A percentile compares a stretch with the other conserved stretches of the same genome.
Conservation (phyloP, 2,329 filamentous ascomycete genomes). For the Eutypa lata region DNA sequence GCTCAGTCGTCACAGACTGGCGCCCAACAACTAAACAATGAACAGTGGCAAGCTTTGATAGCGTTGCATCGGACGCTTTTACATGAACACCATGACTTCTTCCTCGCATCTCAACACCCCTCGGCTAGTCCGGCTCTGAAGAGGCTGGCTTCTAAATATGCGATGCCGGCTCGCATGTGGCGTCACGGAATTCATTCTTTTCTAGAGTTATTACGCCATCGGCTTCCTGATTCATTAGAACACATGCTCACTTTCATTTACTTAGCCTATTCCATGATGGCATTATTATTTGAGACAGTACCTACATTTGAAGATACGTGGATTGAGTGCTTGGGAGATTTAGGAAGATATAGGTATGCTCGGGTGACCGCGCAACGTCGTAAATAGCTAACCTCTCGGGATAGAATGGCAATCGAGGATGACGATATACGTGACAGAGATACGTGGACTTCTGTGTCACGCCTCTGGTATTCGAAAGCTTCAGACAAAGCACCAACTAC, state of each 20-base stretch:
- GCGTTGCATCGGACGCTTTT: constrained; percentile 76
- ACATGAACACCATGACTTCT: constrained; percentile 82
- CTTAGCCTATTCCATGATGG: constrained; percentile 85
- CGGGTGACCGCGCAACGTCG: constrained; percentile 1
- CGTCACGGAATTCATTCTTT: constrained; percentile 86
- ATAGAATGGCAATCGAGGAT: constrained; percentile 85
- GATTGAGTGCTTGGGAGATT: constrained; percentile 88
- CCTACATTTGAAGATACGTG: constrained; percentile 81
- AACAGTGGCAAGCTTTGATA: constrained; percentile 84
- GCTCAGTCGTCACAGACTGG: constrained; percentile 42
- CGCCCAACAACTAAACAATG: constrained; percentile 49
- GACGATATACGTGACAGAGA: constrained; percentile 72
- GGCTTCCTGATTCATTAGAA: constrained; percentile 73
- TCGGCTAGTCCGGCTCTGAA: constrained; percentile 67
- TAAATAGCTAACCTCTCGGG: constrained; percentile 10
- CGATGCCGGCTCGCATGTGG: constrained; percentile 95
- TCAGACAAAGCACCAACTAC: constrained; percentile 72
- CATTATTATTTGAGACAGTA: constrained; percentile 80
- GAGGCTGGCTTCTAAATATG: constrained; percentile 73
- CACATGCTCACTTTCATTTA: constrained; percentile 93
- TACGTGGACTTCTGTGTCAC: constrained; percentile 75
- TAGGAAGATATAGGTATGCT: constrained; percentile 64
- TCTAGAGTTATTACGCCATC: constrained; percentile 70
- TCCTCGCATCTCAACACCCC: constrained; percentile 83
- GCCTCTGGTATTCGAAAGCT: constrained; percentile 81